Percentiles rank a stretch among this genome's conserved stretches.
Evolutionary conservation across 2,329 filamentous ascomycete genomes (phyloP).

Genomic region (Cryphonectria parasitica): DNA sequence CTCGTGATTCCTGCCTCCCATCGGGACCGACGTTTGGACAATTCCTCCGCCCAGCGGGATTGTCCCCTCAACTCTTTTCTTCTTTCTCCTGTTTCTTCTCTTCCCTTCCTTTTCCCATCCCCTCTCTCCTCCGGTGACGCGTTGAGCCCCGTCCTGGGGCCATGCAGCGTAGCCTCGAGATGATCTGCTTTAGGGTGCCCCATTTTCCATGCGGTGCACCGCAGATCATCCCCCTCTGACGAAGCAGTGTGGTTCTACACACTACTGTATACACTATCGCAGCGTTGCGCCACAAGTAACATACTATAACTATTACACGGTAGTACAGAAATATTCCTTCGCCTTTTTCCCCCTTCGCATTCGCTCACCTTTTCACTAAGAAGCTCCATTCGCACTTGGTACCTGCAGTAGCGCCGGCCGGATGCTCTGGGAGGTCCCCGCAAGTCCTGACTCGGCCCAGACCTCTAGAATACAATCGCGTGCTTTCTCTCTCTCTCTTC

Average conservation of each 20-base stretch:
- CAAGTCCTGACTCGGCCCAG: slow-evolving; percentile 1
- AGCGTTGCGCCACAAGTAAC: neutral
- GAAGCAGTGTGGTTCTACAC: neutral
- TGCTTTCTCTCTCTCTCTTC: neutral
- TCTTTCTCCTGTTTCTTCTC: neutral
- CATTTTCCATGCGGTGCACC: slow-evolving; percentile 9
- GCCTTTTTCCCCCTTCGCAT: neutral
- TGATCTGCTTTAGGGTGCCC: neutral
- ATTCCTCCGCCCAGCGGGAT: neutral
- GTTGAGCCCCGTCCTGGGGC: neutral
- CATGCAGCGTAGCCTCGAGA: neutral
- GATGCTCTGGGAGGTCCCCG: neutral
- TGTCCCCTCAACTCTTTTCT: neutral
- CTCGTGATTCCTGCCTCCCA: neutral
- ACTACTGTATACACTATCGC: neutral
- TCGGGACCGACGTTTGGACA: neutral
- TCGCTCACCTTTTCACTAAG: neutral
- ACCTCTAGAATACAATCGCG: neutral
- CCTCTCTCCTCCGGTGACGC: neutral
- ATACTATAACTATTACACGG: neutral
- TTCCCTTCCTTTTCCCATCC: too few species aligned
- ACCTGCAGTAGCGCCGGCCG: slow-evolving; percentile 28
- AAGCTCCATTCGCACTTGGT: slow-evolving; percentile 26
- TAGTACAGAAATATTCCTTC: neutral
- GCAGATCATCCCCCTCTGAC: slow-evolving; percentile 15